phyloP scores from a whole-genome alignment of 2,329 filamentous ascomycete genomes.

The Arthrobotrys pseudoclavata region DNA sequence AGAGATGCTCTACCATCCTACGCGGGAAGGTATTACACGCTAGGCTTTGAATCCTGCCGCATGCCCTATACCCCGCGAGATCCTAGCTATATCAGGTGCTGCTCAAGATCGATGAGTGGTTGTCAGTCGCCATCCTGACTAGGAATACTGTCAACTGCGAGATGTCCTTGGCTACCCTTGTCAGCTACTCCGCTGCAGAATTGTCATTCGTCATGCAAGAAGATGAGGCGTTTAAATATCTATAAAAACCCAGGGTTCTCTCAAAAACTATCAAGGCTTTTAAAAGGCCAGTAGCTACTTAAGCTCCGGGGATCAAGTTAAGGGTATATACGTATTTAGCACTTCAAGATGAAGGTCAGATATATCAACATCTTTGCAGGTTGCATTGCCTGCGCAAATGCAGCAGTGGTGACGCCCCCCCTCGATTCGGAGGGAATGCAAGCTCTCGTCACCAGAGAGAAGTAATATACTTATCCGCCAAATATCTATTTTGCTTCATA shows the following conservation, averaged over 20 bases:
- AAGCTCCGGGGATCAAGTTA: neutral
- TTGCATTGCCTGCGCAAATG: slow-evolving; percentile 33
- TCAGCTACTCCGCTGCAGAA: neutral
- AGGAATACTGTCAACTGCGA: slow-evolving; percentile 22
- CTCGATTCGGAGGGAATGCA: slow-evolving; percentile 66
- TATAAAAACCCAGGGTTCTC: neutral
- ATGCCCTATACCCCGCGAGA: neutral
- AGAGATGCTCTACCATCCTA: slow-evolving; percentile 23
- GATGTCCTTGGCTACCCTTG: slow-evolving; percentile 25
- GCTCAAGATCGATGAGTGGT: neutral
- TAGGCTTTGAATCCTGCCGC: neutral
- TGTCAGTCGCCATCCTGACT: slow-evolving; percentile 18
- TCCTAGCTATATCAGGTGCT: neutral
- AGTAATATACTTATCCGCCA: slow-evolving; percentile 61
- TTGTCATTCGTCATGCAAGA: slow-evolving; percentile 7
- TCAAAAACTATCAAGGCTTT: neutral
- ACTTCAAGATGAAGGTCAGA: slow-evolving; percentile 50
- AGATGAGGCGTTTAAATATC: neutral
- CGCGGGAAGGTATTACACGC: slow-evolving; percentile 23
- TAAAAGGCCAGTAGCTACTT: neutral
- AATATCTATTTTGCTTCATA: neutral
- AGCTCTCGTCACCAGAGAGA: slow-evolving; percentile 66
- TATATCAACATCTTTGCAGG: slow-evolving; percentile 25
- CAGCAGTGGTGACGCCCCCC: slow-evolving; percentile 33
- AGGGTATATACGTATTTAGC: neutral